A percentile compares a stretch with the other conserved stretches of the same genome.
phyloP scores from a whole-genome alignment of 805 yeast species.

The Pichia pseudocactophila region DNA sequence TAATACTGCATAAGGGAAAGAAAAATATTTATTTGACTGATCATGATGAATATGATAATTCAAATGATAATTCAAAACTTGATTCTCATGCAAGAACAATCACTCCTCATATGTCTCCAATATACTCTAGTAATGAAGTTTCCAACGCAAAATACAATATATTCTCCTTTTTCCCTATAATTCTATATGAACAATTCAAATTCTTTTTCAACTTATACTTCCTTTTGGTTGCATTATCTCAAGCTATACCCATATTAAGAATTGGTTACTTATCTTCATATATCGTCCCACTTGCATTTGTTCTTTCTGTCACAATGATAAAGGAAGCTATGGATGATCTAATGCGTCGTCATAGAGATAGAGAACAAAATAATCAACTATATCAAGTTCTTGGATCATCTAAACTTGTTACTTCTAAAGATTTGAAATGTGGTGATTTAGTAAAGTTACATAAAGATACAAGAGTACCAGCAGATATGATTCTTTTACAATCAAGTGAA shows the following conservation, averaged over 20 bases:
- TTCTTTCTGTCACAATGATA: conserved; percentile 82
- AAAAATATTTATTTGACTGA: conserved; percentile 23
- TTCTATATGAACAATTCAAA: conserved; percentile 92
- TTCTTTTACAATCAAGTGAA: conserved; percentile 77
- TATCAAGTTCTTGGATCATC: conserved; percentile 56
- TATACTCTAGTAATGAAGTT: conserved; percentile 62
- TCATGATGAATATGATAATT: conserved; percentile 12
- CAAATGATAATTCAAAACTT: background rate
- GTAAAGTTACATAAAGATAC: conserved; percentile 70
- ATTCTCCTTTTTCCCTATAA: conserved; percentile 76
- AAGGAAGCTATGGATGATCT: conserved; percentile 95
- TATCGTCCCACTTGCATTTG: conserved; percentile 90
- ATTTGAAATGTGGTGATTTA: conserved; percentile 78
- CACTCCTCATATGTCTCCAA: conserved; percentile 30
- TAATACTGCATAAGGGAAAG: conserved; percentile 16
- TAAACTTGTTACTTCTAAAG: conserved; percentile 43
- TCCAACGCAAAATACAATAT: conserved; percentile 94
- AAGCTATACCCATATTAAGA: conserved; percentile 77
- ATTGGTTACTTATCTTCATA: conserved; percentile 92
- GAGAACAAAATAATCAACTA: conserved; percentile 76
- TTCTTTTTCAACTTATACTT: conserved; percentile 93
- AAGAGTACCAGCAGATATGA: conserved; percentile 90
- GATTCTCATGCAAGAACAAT: conserved; percentile 25
- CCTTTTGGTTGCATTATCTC: conserved; percentile 87
- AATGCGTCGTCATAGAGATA: conserved; percentile 81